Percentiles rank a stretch among this genome's conserved stretches.
phyloP scores from a whole-genome alignment of 2,329 filamentous ascomycete genomes.

The Aspergillus pseudoglaucus region DNA sequence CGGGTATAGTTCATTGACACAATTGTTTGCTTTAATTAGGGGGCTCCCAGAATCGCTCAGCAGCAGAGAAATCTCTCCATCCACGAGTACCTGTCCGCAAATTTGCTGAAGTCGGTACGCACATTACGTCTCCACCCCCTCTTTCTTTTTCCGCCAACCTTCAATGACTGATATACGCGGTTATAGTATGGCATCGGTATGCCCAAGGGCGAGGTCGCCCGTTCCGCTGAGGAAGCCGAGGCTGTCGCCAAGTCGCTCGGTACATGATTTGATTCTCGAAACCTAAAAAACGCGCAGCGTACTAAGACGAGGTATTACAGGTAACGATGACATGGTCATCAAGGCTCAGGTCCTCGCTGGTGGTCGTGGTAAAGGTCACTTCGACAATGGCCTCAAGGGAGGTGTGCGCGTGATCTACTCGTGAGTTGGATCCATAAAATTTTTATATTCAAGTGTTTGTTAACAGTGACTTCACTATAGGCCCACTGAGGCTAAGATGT shows the following conservation, averaged over 20 bases:
- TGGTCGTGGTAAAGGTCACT: conserved; percentile 94
- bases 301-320: conserved; percentile 32
- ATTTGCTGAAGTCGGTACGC: conserved; percentile 67
- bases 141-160: conserved; percentile 1
- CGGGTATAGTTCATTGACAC: conserved; percentile 2
- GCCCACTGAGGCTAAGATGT: conserved; percentile 90
- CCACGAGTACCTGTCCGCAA: conserved; percentile 95
- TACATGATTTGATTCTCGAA: conserved; percentile 30
- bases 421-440: conserved; percentile 37
- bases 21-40: conserved; percentile 36
- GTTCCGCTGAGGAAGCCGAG: conserved; percentile 80
- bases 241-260: conserved; percentile 82
- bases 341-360: conserved; percentile 98
- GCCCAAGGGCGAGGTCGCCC: conserved; percentile 81
- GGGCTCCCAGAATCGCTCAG: conserved; percentile 51
- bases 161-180: conserved; percentile 16
- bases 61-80: conserved; percentile 92
- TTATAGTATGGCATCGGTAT: conserved; percentile 86
- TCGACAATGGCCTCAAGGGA: conserved; percentile 98
- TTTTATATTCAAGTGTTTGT: conserved; percentile 4
- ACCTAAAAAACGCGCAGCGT: conserved; percentile 3
- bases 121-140: conserved; percentile 3
- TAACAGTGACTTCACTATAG: conserved; percentile 27
- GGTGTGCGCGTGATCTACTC: conserved; percentile 99
- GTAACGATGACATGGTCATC: conserved; percentile 93